These are phyloP conservation scores for Mrakiaceae sp. DNA, from an alignment of 1,284 basidiomycete species.

Conservation along the genomic window DNA sequence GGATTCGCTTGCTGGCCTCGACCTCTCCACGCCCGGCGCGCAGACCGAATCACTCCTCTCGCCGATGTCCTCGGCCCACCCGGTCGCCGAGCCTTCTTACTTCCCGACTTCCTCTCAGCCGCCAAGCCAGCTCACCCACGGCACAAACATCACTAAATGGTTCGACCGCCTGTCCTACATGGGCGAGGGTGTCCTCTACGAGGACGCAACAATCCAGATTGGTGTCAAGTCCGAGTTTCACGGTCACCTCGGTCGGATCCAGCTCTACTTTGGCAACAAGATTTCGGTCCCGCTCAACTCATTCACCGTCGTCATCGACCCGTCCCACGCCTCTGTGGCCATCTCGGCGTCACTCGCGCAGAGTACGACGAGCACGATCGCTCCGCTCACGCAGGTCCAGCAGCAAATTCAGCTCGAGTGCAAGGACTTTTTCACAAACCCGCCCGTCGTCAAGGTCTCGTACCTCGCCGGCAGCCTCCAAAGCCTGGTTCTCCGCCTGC, in stretches of 20 bases:
- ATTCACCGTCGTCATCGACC: slow-evolving; percentile 67
- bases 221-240: slow-evolving; percentile 95
- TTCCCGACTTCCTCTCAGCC: slow-evolving; percentile 9
- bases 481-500: slow-evolving; percentile 70
- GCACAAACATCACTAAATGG: slow-evolving; percentile 71
- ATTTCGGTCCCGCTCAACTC: slow-evolving; percentile 72
- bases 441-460: slow-evolving; percentile 76
- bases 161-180: slow-evolving; percentile 72
- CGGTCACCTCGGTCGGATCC: slow-evolving; percentile 77
- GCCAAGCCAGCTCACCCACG: slow-evolving; percentile 42
- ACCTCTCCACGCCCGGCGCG: slow-evolving; percentile 45
- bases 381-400: slow-evolving; percentile 76
- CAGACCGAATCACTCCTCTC: slow-evolving; percentile 26
- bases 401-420: slow-evolving; percentile 90
- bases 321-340: slow-evolving; percentile 42
- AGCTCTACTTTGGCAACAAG: slow-evolving; percentile 95
- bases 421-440: slow-evolving; percentile 66
- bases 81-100: slow-evolving; percentile 2
- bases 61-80: slow-evolving; percentile 15
- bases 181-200: slow-evolving; percentile 84
- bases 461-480: slow-evolving; percentile 88
- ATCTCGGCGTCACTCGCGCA: slow-evolving; percentile 75
- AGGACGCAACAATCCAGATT: slow-evolving; percentile 89
- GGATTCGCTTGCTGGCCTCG: slow-evolving; percentile 67
- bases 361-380: slow-evolving; percentile 59